Evolutionary conservation across 2,329 filamentous ascomycete genomes (phyloP), one percentile per base, ranked within the genome.

Genomic region (Fusarium staphyleae): DNA sequence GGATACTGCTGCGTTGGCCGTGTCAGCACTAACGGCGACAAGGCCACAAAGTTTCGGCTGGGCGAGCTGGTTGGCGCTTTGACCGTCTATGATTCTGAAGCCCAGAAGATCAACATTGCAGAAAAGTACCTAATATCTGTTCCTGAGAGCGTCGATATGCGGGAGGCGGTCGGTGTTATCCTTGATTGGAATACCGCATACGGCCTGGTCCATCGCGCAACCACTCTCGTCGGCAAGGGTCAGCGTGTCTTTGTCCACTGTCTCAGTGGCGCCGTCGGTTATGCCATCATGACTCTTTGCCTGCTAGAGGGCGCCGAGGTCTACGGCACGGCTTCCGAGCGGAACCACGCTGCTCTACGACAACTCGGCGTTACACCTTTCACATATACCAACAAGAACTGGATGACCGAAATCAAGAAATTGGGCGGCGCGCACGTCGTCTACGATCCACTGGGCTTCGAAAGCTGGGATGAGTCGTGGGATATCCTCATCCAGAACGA

Each of bases 201-300:
- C 48, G 67, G 65, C 11, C 69, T 78, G 65, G 71, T 76, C 8
- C 53, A 71, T 16, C 73, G 67, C 32, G 59, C 57, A 3, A 77
- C 76, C 3, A 70, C 74, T 15, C 46, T 63, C 26, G 76, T 81
- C 2, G 41, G 66, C 1, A 67, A 69, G 22, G 78, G 78, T 24
- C 72, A 79, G 48, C 73, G 74, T 16, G 78, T 81, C 36, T 82
- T 82, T 60, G 66, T 82, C 14, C 80, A 82, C 63, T 78, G 79
- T 29, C 66, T 81, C 18, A 80, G 77, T 55, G 79, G 79, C 24
- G 78, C 79, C 7, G 78, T 81, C 2, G 79, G 79, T 14, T 75
- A 70, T 46, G 78, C 74, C 0, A 33, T 75, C 16, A 72, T 77
- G 68, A 70, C 66, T 2, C 68, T 81, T 3, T 75, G 74, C 57